Base-by-base conservation (phyloP, 805 yeast species). In the Barnettozyma californica region DNA sequence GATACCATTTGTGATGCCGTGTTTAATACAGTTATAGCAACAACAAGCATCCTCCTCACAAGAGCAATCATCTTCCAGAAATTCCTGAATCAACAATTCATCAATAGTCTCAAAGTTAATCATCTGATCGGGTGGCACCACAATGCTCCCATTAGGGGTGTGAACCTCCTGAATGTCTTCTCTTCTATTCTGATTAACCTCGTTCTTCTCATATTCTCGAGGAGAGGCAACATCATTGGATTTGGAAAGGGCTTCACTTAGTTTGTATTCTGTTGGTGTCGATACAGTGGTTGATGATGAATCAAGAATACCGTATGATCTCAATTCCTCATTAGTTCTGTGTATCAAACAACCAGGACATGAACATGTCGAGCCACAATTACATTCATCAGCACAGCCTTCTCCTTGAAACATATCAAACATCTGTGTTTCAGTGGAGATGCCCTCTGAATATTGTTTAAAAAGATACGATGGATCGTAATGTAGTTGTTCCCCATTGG, bases 321-420 rank as follows among this genome's bases (percentile, higher is more conserved):
- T 51, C 21, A 61, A 39, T 26, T 61, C 65, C 36, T 59, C 60
- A 21, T 54, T 59, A 0, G 61, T 57, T 47, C 64, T 50, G 47
- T 61, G 65, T 2, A 61, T 50, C 25, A 60, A 43, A 47, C 65
- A 61, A 2, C 61, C 60, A 13, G 56, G 60, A 46, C 65, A 61
- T 0, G 47, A 18, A 50, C 65, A 61, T 2, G 49, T 46, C 4
- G 55, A 53, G 1, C 63, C 64, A 59, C 65, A 61, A 10, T 49
- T 21, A 54, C 65, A 61, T 39, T 52, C 58, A 9, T 43, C 51
- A 5, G 62, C 51, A 44, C 65, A 61, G 6, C 62, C 64, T 9
- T 51, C 48, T 1, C 59, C 35, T 4, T 52, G 19, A 11, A 59
- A 47, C 51, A 60, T 53, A 26, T 60, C 60, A 35, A 49, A 60